Conservation (phyloP, 1,139 yeast genomes). For the Arxiozyma bovina region DNA sequence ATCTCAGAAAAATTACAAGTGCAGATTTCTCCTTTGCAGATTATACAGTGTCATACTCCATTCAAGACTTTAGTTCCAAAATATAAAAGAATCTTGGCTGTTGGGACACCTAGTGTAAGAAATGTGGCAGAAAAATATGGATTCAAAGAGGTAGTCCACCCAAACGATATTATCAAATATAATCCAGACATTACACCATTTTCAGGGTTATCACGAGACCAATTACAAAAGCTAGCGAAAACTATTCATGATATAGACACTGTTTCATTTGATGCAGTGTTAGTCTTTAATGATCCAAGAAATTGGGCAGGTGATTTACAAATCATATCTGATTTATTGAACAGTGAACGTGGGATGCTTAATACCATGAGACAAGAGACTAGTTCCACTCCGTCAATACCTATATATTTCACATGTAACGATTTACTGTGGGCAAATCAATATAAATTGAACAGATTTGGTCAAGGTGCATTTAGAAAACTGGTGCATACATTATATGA, state of each 20-base stretch:
- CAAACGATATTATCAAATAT: conserved; percentile 58
- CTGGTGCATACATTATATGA: conserved; percentile 56
- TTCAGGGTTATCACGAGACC: conserved; percentile 64
- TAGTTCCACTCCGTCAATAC: conserved; percentile 49
- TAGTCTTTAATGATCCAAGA: conserved; percentile 86
- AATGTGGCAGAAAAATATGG: conserved; percentile 73
- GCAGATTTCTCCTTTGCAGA: conserved; percentile 50
- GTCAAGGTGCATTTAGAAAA: conserved; percentile 82
- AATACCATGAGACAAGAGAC: conserved; percentile 48
- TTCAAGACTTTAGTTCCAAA: conserved; percentile 51
- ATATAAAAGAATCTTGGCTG: conserved; percentile 59
- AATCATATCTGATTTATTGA: conserved; percentile 61
- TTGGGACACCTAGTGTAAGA: conserved; percentile 77
- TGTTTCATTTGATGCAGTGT: conserved; percentile 61
- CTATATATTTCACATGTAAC: conserved; percentile 77
- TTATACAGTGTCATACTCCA: conserved; percentile 90
- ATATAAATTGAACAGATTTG: conserved; percentile 70
- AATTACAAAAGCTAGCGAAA: conserved; percentile 41
- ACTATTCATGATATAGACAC: conserved; percentile 29
- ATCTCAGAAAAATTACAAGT: conserved; percentile 46
- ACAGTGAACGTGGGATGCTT: conserved; percentile 52
- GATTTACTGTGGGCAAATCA: conserved; percentile 91
- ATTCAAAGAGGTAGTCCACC: conserved; percentile 66
- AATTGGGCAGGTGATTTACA: conserved; percentile 86
- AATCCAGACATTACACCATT: conserved; percentile 41